These are phyloP conservation scores for Pseudogymnoascus sp. DNA, from an alignment of 2,329 filamentous ascomycete species.

Conservation along the genomic window DNA sequence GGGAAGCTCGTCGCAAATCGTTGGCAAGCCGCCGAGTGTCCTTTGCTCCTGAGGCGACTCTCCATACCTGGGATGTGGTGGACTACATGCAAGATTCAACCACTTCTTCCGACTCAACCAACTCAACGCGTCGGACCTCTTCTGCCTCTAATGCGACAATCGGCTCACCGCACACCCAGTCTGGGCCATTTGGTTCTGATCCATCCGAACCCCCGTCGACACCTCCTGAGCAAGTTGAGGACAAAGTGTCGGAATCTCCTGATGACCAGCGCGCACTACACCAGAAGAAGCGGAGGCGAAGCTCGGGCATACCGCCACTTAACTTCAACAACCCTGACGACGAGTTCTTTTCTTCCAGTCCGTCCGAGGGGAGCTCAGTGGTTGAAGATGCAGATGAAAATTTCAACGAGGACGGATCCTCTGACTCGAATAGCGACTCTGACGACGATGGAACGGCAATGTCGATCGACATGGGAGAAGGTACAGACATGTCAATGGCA, in stretches of 20 bases:
- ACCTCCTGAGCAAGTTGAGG: slow-evolving; percentile 51
- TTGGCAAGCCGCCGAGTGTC: slow-evolving; percentile 89
- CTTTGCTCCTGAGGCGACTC: slow-evolving; percentile 91
- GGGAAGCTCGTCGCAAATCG: slow-evolving; percentile 86
- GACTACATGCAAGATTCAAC: slow-evolving; percentile 85
- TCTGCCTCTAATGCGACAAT: slow-evolving; percentile 30
- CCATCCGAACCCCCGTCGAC: slow-evolving; percentile 53
- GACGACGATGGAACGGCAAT: slow-evolving; percentile 71
- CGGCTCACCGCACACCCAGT: slow-evolving; percentile 18
- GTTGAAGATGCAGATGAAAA: slow-evolving; percentile 38
- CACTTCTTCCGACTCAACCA: slow-evolving; percentile 62
- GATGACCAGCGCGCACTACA: slow-evolving; percentile 57
- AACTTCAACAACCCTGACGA: slow-evolving; percentile 59
- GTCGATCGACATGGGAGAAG: slow-evolving; percentile 62
- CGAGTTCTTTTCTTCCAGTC: slow-evolving; percentile 64
- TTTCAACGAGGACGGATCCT: slow-evolving; percentile 28
- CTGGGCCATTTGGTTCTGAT: slow-evolving; percentile 34
- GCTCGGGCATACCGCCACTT: slow-evolving; percentile 57
- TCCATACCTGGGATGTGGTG: slow-evolving; percentile 94
- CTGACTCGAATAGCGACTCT: slow-evolving; percentile 45
- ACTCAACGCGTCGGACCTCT: slow-evolving; percentile 67
- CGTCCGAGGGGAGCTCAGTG: slow-evolving; percentile 50
- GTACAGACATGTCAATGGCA: slow-evolving; percentile 58
- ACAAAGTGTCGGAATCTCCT: slow-evolving; percentile 49
- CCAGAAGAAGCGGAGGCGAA: slow-evolving; percentile 53